Evolutionary conservation across 768 basidiomycete species (phyloP), one percentile per base, ranked within the genome.

Genomic region (Lenzites betulinus): DNA sequence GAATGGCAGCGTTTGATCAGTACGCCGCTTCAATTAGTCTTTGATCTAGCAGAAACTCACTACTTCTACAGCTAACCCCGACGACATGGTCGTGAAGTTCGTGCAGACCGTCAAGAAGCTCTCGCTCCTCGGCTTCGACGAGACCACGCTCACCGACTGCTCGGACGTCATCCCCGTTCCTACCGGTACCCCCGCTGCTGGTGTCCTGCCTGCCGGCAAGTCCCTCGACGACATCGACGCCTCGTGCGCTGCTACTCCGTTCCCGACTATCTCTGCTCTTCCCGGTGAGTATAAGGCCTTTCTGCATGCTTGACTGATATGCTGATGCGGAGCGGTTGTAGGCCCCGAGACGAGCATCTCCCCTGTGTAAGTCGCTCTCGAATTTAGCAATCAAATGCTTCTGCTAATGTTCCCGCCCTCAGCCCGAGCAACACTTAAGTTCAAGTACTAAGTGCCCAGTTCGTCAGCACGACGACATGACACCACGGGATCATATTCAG

Each of bases 1-100:
- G 56, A 58, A 42, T 58, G 56, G 56, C 56, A 58, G 49, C 22
- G 15, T 22, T 38, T 58, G 35, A 41, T 58, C 41, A 39, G 56
- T 58, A 48, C 22, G 56, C 50, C 11, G 30, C 30, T 3, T 26
- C 3, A 6, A 35, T 7, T 8, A 28, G 13, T 20, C 26, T 54
- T 3, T 18, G 18, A 28, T 23, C 6, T 16, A 26, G 50, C 12
- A 18, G 20, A 12, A 30, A 16, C n/a, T 39, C 38, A 53, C 26
- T 9, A 25, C 52, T 42, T 22, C 30, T 47, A 1, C 54, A 58
- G 56, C 36, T 12, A 36, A 58, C 49, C 56, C 30, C 26, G 25
- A 33, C 23, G 26, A 48, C 36, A 58, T 58, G 56, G 35, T 50
- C 16, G 22, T n/a, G 25, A 49, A 43, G 39, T 58, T 58, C 18